Base-by-base conservation (phyloP, 139 green algal genomes). In the Eudorina sp. region DNA sequence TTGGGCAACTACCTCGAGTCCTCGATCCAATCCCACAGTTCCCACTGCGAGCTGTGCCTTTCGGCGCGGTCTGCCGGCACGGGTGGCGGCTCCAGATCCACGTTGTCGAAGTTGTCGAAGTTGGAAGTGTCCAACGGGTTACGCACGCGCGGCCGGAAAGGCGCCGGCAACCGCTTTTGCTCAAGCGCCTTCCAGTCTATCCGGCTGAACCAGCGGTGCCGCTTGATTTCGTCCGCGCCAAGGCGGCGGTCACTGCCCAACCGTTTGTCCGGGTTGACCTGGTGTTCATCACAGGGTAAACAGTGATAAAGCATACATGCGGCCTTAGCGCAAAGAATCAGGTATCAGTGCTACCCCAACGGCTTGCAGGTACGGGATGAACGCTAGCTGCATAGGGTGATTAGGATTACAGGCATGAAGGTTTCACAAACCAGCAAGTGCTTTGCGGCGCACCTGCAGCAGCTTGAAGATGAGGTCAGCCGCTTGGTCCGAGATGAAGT, bases 381-480 rank as follows among this genome's bases (percentile, higher is more conserved):
- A n/a, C n/a, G n/a, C n/a, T n/a, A n/a, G n/a, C n/a, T n/a, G n/a
- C n/a, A n/a, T n/a, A n/a, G n/a, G n/a, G n/a, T n/a, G n/a, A n/a
- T n/a, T n/a, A n/a, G n/a, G n/a, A n/a, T n/a, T n/a, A n/a, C n/a
- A n/a, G n/a, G n/a, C n/a, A n/a, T n/a, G n/a, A n/a, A n/a, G n/a
- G n/a, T n/a, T n/a, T n/a, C n/a, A n/a, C n/a, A n/a, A n/a, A n/a
- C n/a, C n/a, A n/a, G n/a, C n/a, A n/a, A n/a, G n/a, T n/a, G n/a
- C n/a, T n/a, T n/a, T n/a, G n/a, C 23, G 14, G 5, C 62, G 1
- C 43, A 96, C 94, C 92, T 96, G 93, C 34, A 97, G 91, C 40
- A 97, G 92, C 82, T 94, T 94, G 91, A 93, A 96, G 90, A 97
- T 97, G 58, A 97, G 91, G 89, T 96, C 93, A 31, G 94, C 92